A percentile compares a stretch with the other conserved stretches of the same genome.
These are phyloP conservation scores for Geotrichum bryndzae DNA, from an alignment of 1,139 yeast species.

Conservation along the genomic window DNA sequence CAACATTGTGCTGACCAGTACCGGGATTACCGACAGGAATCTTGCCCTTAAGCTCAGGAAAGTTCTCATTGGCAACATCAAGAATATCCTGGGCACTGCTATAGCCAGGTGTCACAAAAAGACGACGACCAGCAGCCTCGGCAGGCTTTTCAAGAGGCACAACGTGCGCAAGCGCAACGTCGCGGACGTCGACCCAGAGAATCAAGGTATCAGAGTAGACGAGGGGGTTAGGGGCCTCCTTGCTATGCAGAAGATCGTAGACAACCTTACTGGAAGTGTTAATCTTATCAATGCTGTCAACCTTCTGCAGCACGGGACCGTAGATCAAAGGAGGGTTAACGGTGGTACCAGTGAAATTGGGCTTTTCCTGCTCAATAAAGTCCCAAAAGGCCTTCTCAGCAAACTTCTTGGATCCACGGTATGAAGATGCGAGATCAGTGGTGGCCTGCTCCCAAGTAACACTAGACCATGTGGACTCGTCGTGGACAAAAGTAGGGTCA, in stretches of 20 bases:
- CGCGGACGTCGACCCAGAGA: conserved; percentile 46
- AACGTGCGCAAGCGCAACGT: conserved; percentile 49
- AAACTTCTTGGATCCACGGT: conserved; percentile 38
- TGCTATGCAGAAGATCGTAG: conserved; percentile 23
- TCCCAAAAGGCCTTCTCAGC: conserved; percentile 47
- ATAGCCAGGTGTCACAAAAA: conserved; percentile 38
- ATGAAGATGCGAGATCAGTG: conserved; percentile 31
- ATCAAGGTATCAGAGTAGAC: conserved; percentile 6
- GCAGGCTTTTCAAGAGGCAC: conserved; percentile 36
- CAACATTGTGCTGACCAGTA: conserved; percentile 10
- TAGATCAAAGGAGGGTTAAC: conserved; percentile 46
- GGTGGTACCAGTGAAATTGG: conserved; percentile 39
- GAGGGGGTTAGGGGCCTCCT: conserved; percentile 15
- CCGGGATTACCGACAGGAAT: conserved; percentile 19
- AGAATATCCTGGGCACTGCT: conserved; percentile 35
- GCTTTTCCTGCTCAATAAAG: conserved; percentile 35
- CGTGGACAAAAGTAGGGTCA: conserved; percentile 34
- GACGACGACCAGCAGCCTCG: conserved; percentile 38
- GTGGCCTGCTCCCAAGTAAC: conserved; percentile 39
- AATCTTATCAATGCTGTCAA: conserved; percentile 26
- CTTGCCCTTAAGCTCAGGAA: conserved; percentile 36
- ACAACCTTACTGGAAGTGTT: conserved; percentile 31
- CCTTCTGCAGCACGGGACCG: conserved; percentile 41
- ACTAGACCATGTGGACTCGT: conserved; percentile 42
- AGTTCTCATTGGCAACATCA: conserved; percentile 36